Evolutionary conservation across 768 basidiomycete species (phyloP).

Genomic region (Tubosaeta brunneosetosa): DNA sequence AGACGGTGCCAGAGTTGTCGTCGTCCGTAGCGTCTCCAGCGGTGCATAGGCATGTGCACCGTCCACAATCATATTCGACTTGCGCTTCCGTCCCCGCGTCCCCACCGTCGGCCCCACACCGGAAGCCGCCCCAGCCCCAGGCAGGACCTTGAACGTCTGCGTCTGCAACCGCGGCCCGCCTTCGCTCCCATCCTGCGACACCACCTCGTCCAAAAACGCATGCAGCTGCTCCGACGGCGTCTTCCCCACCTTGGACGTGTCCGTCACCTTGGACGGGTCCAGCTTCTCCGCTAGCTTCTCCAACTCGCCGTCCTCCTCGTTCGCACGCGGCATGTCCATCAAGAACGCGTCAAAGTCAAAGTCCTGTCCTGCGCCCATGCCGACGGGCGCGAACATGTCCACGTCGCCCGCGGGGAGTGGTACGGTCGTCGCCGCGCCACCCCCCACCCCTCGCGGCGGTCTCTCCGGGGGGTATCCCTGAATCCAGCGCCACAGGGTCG

Average conservation of each 20-base stretch:
- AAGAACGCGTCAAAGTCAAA: conserved; percentile 41
- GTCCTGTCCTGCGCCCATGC: conserved; percentile 10
- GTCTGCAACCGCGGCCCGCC: neutral
- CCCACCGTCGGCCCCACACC: neutral
- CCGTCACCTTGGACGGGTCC: conserved; percentile 27
- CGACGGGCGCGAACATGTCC: conserved; percentile 18
- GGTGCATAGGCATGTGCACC: neutral
- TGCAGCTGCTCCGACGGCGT: conserved; percentile 35
- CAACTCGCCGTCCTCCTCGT: conserved; percentile 25
- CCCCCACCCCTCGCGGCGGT: conserved; percentile 4
- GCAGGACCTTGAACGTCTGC: conserved; percentile 6
- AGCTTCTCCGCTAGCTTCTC: conserved; percentile 33
- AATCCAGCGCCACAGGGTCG: conserved; percentile 40
- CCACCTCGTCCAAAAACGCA: conserved; percentile 42
- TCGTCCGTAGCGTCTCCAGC: neutral
- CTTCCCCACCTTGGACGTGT: conserved; percentile 26
- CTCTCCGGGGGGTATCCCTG: conserved; percentile 5
- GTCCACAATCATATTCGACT: conserved; percentile 33
- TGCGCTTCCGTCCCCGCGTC: conserved; percentile 33
- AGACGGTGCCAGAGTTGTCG: neutral
- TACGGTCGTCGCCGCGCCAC: conserved; percentile 1
- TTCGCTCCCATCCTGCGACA: conserved; percentile 28
- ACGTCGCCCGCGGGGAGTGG: conserved; percentile 3
- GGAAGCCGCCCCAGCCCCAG: neutral
- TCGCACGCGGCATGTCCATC: conserved; percentile 35